Percentiles rank a stretch among this genome's conserved stretches.
Conservation (phyloP, 306 rosid genomes). For the Castanea crenata region DNA sequence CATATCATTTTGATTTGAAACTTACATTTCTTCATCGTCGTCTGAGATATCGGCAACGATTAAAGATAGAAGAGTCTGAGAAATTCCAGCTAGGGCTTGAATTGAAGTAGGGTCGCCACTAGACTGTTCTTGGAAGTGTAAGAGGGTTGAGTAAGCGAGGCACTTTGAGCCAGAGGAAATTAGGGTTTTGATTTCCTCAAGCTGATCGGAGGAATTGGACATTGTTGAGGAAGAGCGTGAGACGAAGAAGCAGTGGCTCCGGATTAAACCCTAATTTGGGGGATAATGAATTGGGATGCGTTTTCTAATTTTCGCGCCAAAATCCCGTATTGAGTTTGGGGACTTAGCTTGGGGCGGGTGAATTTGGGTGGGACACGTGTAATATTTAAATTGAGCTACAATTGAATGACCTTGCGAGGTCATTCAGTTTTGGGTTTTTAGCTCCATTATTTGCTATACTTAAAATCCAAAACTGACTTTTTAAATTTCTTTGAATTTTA, state of each 20-base stretch:
- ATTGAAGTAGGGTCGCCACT: conserved; percentile 31
- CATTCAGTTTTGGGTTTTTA: too few species aligned
- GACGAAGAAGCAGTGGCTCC: neutral
- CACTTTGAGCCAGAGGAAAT: conserved; percentile 44
- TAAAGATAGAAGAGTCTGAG: conserved; percentile 26
- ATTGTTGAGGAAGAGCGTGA: conserved; percentile 23
- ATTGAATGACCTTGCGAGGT: too few species aligned
- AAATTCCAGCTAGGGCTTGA: conserved; percentile 44
- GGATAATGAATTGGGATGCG: too few species aligned
- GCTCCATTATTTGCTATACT: too few species aligned
- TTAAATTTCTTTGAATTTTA: too few species aligned
- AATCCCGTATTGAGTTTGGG: neutral
- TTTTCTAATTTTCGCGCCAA: conserved; percentile 30
- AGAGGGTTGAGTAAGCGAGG: conserved; percentile 59
- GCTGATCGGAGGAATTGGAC: conserved; percentile 42
- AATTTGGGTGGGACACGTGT: too few species aligned
- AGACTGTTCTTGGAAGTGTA: conserved; percentile 61
- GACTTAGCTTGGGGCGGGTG: neutral
- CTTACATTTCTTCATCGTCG: conserved; percentile 68
- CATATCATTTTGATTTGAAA: neutral
- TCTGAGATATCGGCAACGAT: conserved; percentile 46
- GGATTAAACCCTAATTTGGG: conserved; percentile 14
- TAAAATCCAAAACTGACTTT: too few species aligned
- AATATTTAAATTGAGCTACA: too few species aligned
- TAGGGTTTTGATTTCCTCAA: conserved; percentile 41